phyloP scores from a whole-genome alignment of 352 stramenopile genomes.

The Paralagenidium karlingii region DNA sequence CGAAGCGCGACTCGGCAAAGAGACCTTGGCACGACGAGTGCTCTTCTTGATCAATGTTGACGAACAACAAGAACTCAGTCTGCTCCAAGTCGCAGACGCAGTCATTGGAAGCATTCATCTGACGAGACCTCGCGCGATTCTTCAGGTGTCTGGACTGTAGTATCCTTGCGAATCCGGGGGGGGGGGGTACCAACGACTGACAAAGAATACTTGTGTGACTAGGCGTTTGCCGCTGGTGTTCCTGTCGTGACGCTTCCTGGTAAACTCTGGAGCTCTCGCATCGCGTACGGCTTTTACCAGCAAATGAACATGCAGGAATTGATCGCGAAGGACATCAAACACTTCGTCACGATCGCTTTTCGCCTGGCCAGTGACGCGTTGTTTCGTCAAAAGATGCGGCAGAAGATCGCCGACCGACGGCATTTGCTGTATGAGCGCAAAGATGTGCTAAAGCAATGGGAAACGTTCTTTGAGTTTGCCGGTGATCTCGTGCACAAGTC shows the following conservation, averaged over 20 bases:
- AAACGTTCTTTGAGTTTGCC: slow-evolving; percentile 55
- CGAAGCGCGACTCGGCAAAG: slow-evolving; percentile 8
- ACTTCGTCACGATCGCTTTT: slow-evolving; percentile 40
- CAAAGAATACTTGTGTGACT: no score
- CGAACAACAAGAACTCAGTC: slow-evolving; percentile 27
- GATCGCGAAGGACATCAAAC: slow-evolving; percentile 22
- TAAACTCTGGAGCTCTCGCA: slow-evolving; percentile 42
- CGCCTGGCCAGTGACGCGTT: slow-evolving; percentile 24
- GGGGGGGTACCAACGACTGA: no score
- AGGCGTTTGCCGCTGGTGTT: slow-evolving; percentile 38
- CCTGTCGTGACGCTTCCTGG: slow-evolving; percentile 50
- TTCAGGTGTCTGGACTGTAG: no score
- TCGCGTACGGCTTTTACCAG: slow-evolving; percentile 51
- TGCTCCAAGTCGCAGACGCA: slow-evolving; percentile 37
- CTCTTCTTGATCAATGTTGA: slow-evolving; percentile 53
- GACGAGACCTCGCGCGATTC: slow-evolving; percentile 23
- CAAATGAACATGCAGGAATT: slow-evolving; percentile 47
- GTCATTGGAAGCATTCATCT: slow-evolving; percentile 46
- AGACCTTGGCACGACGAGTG: slow-evolving; percentile 15
- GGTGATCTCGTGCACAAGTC: no score
- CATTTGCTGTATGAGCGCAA: slow-evolving; percentile 25
- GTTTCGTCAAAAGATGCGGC: slow-evolving; percentile 32
- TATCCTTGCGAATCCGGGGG: no score
- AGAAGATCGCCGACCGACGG: slow-evolving; percentile 23
- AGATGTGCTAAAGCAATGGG: slow-evolving; percentile 46